These are phyloP conservation scores for Leucogyrophana mollusca DNA, from an alignment of 768 basidiomycete genomes.

Conservation along the genomic window DNA sequence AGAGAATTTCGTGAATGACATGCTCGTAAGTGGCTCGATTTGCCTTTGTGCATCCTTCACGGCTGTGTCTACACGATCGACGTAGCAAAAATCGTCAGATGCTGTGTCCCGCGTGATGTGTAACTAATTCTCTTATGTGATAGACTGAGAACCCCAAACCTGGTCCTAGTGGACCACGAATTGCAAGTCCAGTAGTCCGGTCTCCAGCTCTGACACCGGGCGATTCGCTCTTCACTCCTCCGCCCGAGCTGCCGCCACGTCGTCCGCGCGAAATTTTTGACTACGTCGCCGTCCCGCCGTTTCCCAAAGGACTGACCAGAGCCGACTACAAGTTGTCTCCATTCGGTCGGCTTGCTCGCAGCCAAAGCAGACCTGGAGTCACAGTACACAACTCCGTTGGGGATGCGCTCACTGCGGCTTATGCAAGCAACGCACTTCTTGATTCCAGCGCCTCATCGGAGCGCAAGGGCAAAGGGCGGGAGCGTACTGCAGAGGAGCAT, in stretches of 20 bases:
- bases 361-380: neutral
- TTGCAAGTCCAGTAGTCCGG: neutral
- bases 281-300: conserved; percentile 17
- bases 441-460: neutral
- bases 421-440: neutral
- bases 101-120: too few relatives aligned
- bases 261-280: conserved; percentile 12
- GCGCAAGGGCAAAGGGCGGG: conserved; percentile 23
- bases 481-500: neutral
- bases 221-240: conserved; percentile 29
- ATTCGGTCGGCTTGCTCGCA: neutral
- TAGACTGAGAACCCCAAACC: neutral
- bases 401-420: neutral
- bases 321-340: conserved; percentile 15
- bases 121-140: conserved; percentile 10
- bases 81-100: too few relatives aligned
- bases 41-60: neutral
- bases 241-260: conserved; percentile 8
- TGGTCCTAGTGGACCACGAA: conserved; percentile 5
- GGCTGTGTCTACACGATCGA: too few relatives aligned
- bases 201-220: conserved; percentile 4
- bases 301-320: conserved; percentile 20
- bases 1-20: conserved; percentile 5
- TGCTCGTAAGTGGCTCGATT: conserved; percentile 17
- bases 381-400: neutral